Evolutionary conservation across 352 stramenopile genomes (phyloP).

Genomic region (Phytophthora sojae): DNA sequence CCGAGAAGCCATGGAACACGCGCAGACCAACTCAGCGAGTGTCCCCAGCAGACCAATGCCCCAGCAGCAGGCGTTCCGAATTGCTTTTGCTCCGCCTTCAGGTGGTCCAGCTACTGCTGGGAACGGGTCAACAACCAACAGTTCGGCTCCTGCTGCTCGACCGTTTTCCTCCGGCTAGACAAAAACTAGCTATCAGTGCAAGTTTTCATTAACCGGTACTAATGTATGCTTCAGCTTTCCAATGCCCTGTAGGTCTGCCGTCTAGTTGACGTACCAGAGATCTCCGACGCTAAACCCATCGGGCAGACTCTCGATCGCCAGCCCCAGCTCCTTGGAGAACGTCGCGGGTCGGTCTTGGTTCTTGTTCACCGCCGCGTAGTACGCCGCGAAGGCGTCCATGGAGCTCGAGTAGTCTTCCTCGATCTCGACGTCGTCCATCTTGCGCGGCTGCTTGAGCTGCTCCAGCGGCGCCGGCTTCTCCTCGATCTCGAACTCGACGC

Average conservation of each 20-base stretch:
- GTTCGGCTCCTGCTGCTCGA: slow-evolving; percentile 19
- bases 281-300: slow-evolving; percentile 75
- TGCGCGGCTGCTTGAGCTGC: slow-evolving; percentile 73
- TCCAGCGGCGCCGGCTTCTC: slow-evolving; percentile 73
- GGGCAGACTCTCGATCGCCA: slow-evolving; percentile 88
- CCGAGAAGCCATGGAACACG: slow-evolving; percentile 29
- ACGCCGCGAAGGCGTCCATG: slow-evolving; percentile 90
- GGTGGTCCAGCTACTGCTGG: not conserved
- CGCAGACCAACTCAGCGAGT: slow-evolving; percentile 10
- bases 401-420: slow-evolving; percentile 86
- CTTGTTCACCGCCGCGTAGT: slow-evolving; percentile 90
- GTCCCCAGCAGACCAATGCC: slow-evolving; percentile 19
- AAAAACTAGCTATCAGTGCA: not conserved
- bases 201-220: not conserved
- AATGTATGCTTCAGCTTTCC: not conserved
- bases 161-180: slow-evolving; percentile 7
- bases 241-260: not conserved
- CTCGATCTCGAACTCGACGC: slow-evolving; percentile 88
- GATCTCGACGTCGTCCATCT: slow-evolving; percentile 91
- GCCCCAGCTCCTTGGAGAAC: slow-evolving; percentile 83
- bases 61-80: slow-evolving; percentile 12
- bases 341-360: slow-evolving; percentile 75
- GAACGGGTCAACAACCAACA: slow-evolving; percentile 17
- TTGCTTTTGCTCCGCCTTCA: not conserved
- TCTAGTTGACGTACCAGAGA: slow-evolving; percentile 73